Evolutionary conservation across 2,329 filamentous ascomycete genomes (phyloP).

Genomic region (Fusarium sterilihyphosum): DNA sequence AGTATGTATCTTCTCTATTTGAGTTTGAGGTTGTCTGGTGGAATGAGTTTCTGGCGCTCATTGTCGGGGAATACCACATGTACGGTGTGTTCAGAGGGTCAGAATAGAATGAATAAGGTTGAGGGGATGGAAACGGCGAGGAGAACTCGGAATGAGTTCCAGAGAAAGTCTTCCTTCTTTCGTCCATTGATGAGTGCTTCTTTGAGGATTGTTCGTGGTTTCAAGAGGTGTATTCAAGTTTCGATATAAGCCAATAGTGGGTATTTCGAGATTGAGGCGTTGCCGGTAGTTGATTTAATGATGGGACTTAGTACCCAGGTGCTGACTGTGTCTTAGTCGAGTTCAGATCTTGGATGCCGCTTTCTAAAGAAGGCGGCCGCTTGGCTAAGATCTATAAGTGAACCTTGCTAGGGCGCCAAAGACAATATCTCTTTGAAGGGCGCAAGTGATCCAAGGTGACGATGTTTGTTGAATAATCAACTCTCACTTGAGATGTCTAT

Average conservation of each 20-base stretch:
- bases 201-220: slow-evolving; percentile 6
- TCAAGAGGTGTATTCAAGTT: background rate
- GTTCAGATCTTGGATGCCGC: slow-evolving; percentile 2
- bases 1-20: slow-evolving; percentile 27
- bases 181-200: slow-evolving; percentile 13
- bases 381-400: background rate
- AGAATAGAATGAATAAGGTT: slow-evolving; percentile 34
- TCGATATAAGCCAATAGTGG: slow-evolving; percentile 1
- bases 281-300: slow-evolving; percentile 9
- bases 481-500: background rate
- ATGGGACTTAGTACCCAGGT: slow-evolving; percentile 1
- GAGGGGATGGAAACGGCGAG: slow-evolving; percentile 23
- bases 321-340: slow-evolving; percentile 21
- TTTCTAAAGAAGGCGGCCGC: background rate
- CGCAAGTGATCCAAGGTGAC: background rate
- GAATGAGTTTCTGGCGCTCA: slow-evolving; percentile 18
- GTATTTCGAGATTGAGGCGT: background rate
- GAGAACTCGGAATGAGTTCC: slow-evolving; percentile 14
- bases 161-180: slow-evolving; percentile 16
- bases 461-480: background rate
- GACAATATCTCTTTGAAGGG: background rate
- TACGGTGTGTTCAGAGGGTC: slow-evolving; percentile 8
- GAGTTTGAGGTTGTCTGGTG: background rate
- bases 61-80: slow-evolving; percentile 32
- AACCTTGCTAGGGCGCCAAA: background rate